Evolutionary conservation across 2,329 filamentous ascomycete species (phyloP), one percentile per base, ranked within the genome.

Genomic region (Nemania sp.): DNA sequence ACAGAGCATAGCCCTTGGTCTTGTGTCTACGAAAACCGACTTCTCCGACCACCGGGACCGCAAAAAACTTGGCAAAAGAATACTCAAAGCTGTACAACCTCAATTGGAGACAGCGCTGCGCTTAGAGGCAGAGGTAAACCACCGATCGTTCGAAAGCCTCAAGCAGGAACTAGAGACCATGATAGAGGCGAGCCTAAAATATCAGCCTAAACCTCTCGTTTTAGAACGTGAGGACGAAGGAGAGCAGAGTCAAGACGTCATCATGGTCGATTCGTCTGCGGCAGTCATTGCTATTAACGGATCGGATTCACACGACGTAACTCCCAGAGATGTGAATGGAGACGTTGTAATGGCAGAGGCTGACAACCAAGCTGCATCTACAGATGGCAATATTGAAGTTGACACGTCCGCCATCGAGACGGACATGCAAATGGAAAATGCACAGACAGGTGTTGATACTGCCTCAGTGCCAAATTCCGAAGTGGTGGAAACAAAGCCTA

Each of bases 21-120:
- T 69, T 76, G 79, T 66, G 60, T 77, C 64, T 63, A 74, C 60
- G 59, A 85, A 75, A 71, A 75, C 72, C 65, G 78, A 69, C 65
- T 85, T 74, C 70, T 76, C 73, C 54, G 91, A 96, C 64, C 84
- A 91, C 56, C 89, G 90, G 53, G 89, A 96, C 62, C 85, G 89
- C 57, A 89, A 90, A 65, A 89, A 88, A 63, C 76, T 96, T n/a
- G 91, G 89, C 20, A 96, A 95, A 72, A 84, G 91, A 22, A 96
- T 97, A 57, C 81, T 96, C 61, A 95, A 91, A 69, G 84, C 86
- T 1, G 81, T 96, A 26, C 90, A 95, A 68, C 85, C 89, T 12
- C 80, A 85, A 39, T 77, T 96, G 3, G 89, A 96, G 69, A 80
- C 83, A 49, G 91, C 91, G 0, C 74, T 91, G 41, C 82, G 81